These are phyloP conservation scores for Beauveria sp. DNA, from an alignment of 2,329 filamentous ascomycete species.

Conservation along the genomic window DNA sequence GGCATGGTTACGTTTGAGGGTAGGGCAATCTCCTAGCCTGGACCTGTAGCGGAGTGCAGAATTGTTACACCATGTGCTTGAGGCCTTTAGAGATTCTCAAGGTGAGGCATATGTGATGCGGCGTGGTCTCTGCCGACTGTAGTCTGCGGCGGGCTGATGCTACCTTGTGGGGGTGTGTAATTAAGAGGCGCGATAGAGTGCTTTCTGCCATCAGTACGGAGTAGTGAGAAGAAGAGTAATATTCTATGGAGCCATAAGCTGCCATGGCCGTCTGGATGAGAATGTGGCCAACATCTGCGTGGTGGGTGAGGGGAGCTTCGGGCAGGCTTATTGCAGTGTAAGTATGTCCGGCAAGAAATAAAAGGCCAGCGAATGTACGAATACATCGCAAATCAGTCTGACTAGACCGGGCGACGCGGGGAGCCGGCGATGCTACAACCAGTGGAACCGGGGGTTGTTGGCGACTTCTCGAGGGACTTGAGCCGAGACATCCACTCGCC, in stretches of 20 bases:
- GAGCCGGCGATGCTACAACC: slow-evolving; percentile 2
- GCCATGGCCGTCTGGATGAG: not conserved
- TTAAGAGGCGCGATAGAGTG: not conserved
- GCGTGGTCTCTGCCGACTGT: not conserved
- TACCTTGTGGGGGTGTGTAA: slow-evolving; percentile 4
- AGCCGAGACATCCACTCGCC: slow-evolving; percentile 12
- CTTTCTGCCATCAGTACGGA: not conserved
- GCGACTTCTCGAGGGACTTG: not conserved
- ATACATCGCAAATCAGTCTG: not conserved
- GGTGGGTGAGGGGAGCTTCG: not conserved
- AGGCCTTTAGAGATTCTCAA: not conserved
- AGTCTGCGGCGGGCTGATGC: not conserved
- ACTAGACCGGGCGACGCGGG: not conserved
- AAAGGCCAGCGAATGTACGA: not conserved
- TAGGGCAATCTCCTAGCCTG: not conserved
- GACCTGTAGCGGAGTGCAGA: not conserved
- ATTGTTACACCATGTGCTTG: not conserved
- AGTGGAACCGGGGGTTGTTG: slow-evolving; percentile 1
- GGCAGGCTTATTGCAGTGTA: not conserved
- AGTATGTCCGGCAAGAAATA: not conserved
- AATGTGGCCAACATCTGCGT: not conserved
- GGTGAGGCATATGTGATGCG: not conserved
- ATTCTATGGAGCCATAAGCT: slow-evolving; percentile 10
- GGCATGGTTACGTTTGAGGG: slow-evolving; percentile 4
- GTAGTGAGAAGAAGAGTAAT: slow-evolving; percentile 1